Base-by-base conservation (phyloP, 768 basidiomycete species). In the Podaxis rugospora region DNA sequence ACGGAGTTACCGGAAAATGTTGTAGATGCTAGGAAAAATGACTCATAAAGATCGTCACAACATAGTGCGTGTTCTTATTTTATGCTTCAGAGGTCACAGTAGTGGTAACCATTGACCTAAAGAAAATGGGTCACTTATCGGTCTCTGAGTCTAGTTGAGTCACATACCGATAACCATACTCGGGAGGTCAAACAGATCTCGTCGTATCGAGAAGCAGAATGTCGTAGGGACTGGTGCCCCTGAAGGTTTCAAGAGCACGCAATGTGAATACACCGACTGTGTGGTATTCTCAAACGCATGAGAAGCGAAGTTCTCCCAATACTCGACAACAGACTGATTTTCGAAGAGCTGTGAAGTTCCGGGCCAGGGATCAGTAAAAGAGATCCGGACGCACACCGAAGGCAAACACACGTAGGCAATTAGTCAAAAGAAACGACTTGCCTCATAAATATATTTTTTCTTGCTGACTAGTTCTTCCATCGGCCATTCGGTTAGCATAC, bases 251-350 rank as follows among this genome's bases (percentile, higher is more conserved):
- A 95, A 82, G 47, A 97, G 73, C 32, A 94, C 91, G 63, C 93
- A 95, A 67, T 95, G 91, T 61, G 92, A 91, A 72, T 94, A 95
- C 56, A 98, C 93, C 1, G 93, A 92, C 75, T 94, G 94, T 39
- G 94, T 93, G 55, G 95, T 93, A 74, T 95, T 97, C 72, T 99
- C 96, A 68, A 99, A 99, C 5, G 97, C 96, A 73, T 98, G 94
- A 53, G 89, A 86, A 27, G 93, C 93, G 71, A 98, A 98, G 73
- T 92, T 93, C 74, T 98, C 97, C 89, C 92, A 95, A 71, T 94
- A 95, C 71, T 94, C 91, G 55, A 97, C 95, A 55, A 88, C 92
- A 53, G 94, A 95, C 72, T 93, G 90, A 71, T 95, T 93, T 76
- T 97, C 94, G 71, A 98, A 95, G 55, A 98, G 78, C 91, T 95